Conservation (phyloP, 345 rosid species). For the Brassica cretica region DNA sequence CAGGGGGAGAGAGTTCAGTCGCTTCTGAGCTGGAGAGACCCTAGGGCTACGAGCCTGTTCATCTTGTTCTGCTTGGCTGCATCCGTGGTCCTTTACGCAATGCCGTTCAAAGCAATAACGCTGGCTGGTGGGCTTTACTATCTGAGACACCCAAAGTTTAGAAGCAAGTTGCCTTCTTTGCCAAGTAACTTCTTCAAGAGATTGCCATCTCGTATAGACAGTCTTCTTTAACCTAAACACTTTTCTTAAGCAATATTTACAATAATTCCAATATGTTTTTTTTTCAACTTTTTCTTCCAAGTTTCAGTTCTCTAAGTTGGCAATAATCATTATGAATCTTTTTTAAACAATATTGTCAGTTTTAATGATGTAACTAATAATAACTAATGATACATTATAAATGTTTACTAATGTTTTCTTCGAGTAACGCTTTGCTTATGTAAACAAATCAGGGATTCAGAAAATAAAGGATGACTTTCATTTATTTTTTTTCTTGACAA, state of each 20-base stretch:
- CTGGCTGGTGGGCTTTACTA: slow-evolving; percentile 59
- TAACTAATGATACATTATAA: background rate
- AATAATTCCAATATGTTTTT: background rate
- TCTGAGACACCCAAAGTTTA: slow-evolving; percentile 76
- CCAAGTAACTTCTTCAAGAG: slow-evolving; percentile 87
- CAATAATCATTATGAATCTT: background rate
- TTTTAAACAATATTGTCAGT: background rate
- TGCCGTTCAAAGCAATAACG: slow-evolving; percentile 64
- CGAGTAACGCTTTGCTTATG: background rate
- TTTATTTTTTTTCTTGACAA: too few species aligned
- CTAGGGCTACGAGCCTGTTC: slow-evolving; percentile 78
- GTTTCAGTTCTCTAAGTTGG: background rate
- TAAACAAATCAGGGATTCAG: background rate
- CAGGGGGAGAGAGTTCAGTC: slow-evolving; percentile 85
- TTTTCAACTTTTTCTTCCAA: background rate
- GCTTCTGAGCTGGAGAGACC: slow-evolving; percentile 75
- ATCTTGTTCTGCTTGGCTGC: slow-evolving; percentile 65
- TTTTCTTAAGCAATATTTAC: slow-evolving; percentile 16
- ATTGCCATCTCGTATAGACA: slow-evolving; percentile 65
- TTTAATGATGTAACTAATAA: background rate
- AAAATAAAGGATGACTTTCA: slow-evolving; percentile 15
- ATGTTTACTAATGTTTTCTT: background rate
- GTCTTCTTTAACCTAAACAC: slow-evolving; percentile 46
- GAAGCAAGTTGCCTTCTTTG: slow-evolving; percentile 77
- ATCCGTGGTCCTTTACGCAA: slow-evolving; percentile 64